Evolutionary conservation across 352 stramenopile species (phyloP).

Genomic region (Heterotrichella gracilis): DNA sequence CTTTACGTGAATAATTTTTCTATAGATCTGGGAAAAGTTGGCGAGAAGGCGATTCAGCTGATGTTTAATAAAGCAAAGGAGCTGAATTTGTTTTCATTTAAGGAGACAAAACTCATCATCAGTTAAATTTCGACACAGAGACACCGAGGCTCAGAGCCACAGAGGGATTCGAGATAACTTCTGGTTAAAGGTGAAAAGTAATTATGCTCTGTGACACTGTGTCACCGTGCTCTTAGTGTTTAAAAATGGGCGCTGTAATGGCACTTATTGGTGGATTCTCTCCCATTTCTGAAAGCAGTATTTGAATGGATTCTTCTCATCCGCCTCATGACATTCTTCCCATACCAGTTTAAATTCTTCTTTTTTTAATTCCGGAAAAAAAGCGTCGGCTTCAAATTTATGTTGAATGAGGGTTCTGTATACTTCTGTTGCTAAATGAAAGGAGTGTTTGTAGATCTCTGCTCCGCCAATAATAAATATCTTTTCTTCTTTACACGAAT

Average conservation of each 20-base stretch:
- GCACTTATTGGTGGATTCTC: not conserved
- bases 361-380: not conserved
- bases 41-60: not conserved
- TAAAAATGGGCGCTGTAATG: too few species aligned
- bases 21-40: not conserved
- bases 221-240: too few species aligned
- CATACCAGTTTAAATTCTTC: not conserved
- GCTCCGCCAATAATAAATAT: not conserved
- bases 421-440: not conserved
- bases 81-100: not conserved
- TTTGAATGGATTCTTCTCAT: not conserved
- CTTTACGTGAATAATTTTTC: not conserved
- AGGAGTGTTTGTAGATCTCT: not conserved
- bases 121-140: too few species aligned
- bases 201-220: too few species aligned
- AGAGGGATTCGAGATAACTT: too few species aligned
- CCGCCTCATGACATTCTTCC: not conserved
- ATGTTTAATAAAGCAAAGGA: not conserved
- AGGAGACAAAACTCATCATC: too few species aligned
- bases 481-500: not conserved
- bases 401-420: not conserved
- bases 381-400: not conserved
- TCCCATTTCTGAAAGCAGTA: slow-evolving; percentile 6
- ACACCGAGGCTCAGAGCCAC: too few species aligned
- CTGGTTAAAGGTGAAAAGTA: too few species aligned